Base-by-base conservation (phyloP, 257 asterid genomes). In the Catharanthus roseus region DNA sequence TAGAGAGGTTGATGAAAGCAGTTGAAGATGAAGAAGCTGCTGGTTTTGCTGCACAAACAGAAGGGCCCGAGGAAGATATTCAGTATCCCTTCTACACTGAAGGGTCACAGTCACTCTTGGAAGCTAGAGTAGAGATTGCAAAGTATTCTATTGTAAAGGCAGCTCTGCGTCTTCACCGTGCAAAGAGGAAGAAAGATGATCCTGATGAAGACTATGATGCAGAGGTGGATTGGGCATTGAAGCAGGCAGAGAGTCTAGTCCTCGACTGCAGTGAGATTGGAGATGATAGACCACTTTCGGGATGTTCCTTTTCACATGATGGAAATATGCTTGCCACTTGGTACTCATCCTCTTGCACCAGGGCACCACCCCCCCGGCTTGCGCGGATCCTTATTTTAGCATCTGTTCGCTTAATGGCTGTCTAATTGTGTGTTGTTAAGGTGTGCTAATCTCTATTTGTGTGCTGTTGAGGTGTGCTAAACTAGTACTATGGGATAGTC, bases 191-290 rank as follows among this genome's bases (percentile, higher is more conserved):
- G 82, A 86, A 86, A 77, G 95, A 91, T 60, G 96, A 93, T 66
- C 99, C 99, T 0, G 99, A 93, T 80, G 99, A 93, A 84, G 96
- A 91, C 86, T 73, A 88, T 82, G 97, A 89, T 91, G 96, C 96
- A 1, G 99, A 90, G 84, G 67, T 93, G 28, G 97, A 93, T 73
- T 93, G 87, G 85, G 83, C 97, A 34, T 74, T 90, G 77, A 84
- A 80, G 79, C 96, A 90, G 85, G 96, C 96, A 7, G 84, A 85
- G 65, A 77, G 72, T 21, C 75, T 93, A 70, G 85, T 65, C 50
- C 86, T 93, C 29, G 88, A 89, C 73, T 84, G 85, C 83, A 89
- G 93, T 79, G 96, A 89, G 81, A 85, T 85, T 49, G 98, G 98
- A 67, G 98, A 90, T 75, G 97, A 89, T 74, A 88, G 98, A 28